Percentiles rank a stretch among this genome's conserved stretches.
Conservation (phyloP, 163 green algal genomes). For the Coccomyxa subellipsoidea region DNA sequence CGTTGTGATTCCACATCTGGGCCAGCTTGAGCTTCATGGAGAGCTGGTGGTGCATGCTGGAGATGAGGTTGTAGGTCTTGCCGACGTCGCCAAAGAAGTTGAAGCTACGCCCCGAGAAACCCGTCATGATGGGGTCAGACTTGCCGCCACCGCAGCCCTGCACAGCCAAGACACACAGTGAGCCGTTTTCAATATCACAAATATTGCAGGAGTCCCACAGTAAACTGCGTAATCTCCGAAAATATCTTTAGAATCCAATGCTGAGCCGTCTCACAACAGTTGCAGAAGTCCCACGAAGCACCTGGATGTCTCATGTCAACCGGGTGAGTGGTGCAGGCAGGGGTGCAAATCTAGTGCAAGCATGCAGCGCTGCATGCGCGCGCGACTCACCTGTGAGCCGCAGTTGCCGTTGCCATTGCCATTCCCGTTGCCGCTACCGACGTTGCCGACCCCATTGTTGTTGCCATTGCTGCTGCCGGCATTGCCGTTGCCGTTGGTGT, state of each 20-base stretch:
- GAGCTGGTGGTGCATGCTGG: conserved; percentile 1
- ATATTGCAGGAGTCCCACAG: too few relatives aligned
- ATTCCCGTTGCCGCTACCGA: conserved; percentile 3
- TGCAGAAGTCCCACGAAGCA: too few relatives aligned
- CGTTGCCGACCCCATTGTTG: background rate
- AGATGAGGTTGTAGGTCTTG: conserved; percentile 12
- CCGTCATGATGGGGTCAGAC: conserved; percentile 1
- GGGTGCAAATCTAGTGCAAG: too few relatives aligned
- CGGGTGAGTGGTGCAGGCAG: too few relatives aligned
- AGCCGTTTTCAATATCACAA: too few relatives aligned
- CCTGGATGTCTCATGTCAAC: too few relatives aligned
- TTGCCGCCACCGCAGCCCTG: background rate
- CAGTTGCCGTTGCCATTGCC: background rate
- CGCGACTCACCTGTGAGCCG: background rate
- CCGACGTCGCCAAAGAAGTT: conserved; percentile 7
- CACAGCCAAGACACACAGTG: background rate
- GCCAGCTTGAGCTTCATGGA: background rate
- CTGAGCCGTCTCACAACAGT: too few relatives aligned
- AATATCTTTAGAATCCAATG: too few relatives aligned
- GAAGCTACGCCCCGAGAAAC: conserved; percentile 1
- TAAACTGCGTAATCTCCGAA: too few relatives aligned
- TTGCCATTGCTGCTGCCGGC: background rate
- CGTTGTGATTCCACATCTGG: background rate
- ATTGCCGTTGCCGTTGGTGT: conserved; percentile 9
- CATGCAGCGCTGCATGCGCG: too few relatives aligned